Conservation (phyloP, 208 protist genomes). For the Wallacemonas sp. region DNA sequence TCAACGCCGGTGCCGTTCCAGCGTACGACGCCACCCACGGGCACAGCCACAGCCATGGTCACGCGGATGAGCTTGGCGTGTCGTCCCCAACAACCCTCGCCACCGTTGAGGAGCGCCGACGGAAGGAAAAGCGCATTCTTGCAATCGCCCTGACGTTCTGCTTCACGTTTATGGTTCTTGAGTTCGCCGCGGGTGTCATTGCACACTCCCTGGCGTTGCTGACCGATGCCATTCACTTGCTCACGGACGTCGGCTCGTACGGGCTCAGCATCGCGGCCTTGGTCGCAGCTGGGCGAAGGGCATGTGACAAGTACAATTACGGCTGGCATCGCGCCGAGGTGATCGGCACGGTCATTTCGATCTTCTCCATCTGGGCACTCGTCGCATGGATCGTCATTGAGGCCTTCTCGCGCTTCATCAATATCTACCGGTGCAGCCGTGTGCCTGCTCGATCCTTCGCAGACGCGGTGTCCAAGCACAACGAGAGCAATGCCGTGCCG, state of each 20-base stretch:
- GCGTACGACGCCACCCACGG: constrained; percentile 23
- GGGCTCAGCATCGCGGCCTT: constrained; percentile 82
- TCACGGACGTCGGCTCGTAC: constrained; percentile 90
- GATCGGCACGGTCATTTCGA: constrained; percentile 85
- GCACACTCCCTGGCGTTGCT: constrained; percentile 88
- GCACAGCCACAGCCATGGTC: background rate
- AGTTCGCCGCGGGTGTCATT: constrained; percentile 76
- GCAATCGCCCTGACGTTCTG: constrained; percentile 60
- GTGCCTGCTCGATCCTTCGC: constrained; percentile 29
- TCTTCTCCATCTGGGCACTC: constrained; percentile 90
- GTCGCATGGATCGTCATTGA: constrained; percentile 84
- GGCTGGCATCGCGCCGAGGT: constrained; percentile 92
- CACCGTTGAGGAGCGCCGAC: constrained; percentile 44
- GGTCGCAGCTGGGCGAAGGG: constrained; percentile 51
- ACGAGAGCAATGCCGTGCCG: background rate
- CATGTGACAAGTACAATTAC: constrained; percentile 82
- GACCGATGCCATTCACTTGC: constrained; percentile 88
- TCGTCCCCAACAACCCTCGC: constrained; percentile 21
- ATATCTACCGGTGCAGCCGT: constrained; percentile 62
- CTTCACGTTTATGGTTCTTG: constrained; percentile 88
- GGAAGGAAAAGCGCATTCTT: constrained; percentile 69
- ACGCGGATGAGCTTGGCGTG: background rate
- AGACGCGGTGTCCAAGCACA: background rate
- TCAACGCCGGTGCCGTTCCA: constrained; percentile 3
- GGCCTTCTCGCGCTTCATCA: constrained; percentile 58